Conservation (phyloP, 129 eudicot species). For the Lonicera japonica region DNA sequence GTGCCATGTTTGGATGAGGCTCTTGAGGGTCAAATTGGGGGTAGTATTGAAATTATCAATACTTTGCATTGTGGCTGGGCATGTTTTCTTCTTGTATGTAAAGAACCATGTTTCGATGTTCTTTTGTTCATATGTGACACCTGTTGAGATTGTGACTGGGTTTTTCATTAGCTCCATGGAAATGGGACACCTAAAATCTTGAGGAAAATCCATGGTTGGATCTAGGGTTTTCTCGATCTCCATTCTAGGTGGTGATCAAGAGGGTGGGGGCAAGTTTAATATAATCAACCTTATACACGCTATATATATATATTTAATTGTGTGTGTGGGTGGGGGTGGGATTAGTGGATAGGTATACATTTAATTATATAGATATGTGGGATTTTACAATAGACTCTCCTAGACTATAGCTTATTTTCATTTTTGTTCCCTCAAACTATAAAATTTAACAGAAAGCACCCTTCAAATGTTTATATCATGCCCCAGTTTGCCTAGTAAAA, state of each 20-base stretch:
- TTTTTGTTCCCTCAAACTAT: too few relatives aligned
- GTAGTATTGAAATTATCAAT: slow-evolving; percentile 44
- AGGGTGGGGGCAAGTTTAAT: not conserved
- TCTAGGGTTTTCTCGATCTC: not conserved
- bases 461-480: too few relatives aligned
- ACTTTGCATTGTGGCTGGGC: slow-evolving; percentile 81
- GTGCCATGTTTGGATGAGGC: slow-evolving; percentile 66
- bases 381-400: too few relatives aligned
- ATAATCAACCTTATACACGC: not conserved
- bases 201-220: slow-evolving; percentile 47
- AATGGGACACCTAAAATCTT: slow-evolving; percentile 78
- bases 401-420: too few relatives aligned
- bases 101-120: slow-evolving; percentile 71
- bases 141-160: slow-evolving; percentile 76
- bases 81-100: slow-evolving; percentile 56
- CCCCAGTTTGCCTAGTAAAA: too few relatives aligned
- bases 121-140: slow-evolving; percentile 69
- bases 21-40: slow-evolving; percentile 71
- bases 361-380: too few relatives aligned
- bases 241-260: not conserved
- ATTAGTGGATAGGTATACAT: too few relatives aligned
- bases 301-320: too few relatives aligned
- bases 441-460: too few relatives aligned
- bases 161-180: slow-evolving; percentile 90
- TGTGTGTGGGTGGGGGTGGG: too few relatives aligned